phyloP scores from a whole-genome alignment of 192 early-diverging fungal genomes.

The Ambispora gerdemannii region DNA sequence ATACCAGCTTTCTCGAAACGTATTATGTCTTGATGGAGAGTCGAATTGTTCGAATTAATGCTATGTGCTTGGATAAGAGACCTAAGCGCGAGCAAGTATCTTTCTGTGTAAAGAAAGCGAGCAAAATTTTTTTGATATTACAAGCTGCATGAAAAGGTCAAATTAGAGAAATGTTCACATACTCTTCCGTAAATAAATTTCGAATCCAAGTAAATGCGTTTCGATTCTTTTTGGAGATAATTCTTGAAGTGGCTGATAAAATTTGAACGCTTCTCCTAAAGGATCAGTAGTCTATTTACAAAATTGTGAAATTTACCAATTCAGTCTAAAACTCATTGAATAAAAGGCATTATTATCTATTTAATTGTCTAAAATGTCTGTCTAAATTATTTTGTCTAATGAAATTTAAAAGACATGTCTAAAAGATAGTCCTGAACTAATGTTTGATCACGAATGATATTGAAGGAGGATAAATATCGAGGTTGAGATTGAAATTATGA shows the following conservation, averaged over 20 bases:
- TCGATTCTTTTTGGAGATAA: conserved; percentile 55
- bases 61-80: conserved; percentile 49
- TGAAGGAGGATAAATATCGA: background rate
- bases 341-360: too few species aligned
- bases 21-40: conserved; percentile 47
- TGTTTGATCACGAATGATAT: background rate
- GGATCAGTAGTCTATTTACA: conserved; percentile 61
- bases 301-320: background rate
- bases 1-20: conserved; percentile 45
- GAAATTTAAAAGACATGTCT: conserved; percentile 1
- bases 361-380: too few species aligned
- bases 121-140: conserved; percentile 3
- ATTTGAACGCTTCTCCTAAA: conserved; percentile 72
- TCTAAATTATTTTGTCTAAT: too few species aligned
- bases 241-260: conserved; percentile 68
- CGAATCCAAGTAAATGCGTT: conserved; percentile 59
- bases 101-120: conserved; percentile 41
- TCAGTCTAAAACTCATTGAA: too few species aligned
- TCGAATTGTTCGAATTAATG: conserved; percentile 44
- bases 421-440: background rate
- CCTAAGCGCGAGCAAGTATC: conserved; percentile 64
- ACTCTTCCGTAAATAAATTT: conserved; percentile 68
- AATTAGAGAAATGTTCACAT: conserved; percentile 17
- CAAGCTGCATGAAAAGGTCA: background rate
- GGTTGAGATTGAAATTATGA: too few species aligned